Conservation (phyloP, 2,329 filamentous ascomycete genomes). For the Pestalotiopsis fici region DNA sequence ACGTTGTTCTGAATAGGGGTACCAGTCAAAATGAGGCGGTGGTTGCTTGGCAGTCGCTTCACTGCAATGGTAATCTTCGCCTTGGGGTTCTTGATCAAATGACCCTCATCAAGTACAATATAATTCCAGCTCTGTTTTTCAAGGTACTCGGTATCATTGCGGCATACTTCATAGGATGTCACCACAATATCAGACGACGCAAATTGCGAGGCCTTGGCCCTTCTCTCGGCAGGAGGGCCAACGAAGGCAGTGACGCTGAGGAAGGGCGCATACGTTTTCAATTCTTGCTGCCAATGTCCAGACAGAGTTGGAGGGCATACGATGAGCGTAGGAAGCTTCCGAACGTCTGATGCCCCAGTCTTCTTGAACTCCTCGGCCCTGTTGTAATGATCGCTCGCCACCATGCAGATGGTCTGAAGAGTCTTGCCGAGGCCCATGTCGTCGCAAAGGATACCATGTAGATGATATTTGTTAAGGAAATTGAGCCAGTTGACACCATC, state of each 20-base stretch:
- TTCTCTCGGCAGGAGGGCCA: slow-evolving; percentile 80
- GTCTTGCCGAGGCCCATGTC: slow-evolving; percentile 99
- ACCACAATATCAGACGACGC: slow-evolving; percentile 87
- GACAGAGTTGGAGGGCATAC: slow-evolving; percentile 95
- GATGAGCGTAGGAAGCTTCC: slow-evolving; percentile 85
- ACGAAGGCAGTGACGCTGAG: slow-evolving; percentile 88
- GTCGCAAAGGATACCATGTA: slow-evolving; percentile 97
- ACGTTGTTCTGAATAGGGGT: slow-evolving; percentile 99
- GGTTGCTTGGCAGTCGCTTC: slow-evolving; percentile 87
- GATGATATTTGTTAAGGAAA: slow-evolving; percentile 96
- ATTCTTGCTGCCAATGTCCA: slow-evolving; percentile 98
- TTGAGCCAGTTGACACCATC: slow-evolving; percentile 98
- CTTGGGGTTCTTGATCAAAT: slow-evolving; percentile 98
- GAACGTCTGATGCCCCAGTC: slow-evolving; percentile 75
- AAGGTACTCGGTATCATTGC: slow-evolving; percentile 89
- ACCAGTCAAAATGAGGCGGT: slow-evolving; percentile 92
- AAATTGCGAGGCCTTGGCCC: slow-evolving; percentile 68
- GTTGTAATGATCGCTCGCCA: slow-evolving; percentile 94
- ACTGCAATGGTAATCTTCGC: slow-evolving; percentile 94
- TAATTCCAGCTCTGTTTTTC: slow-evolving; percentile 93
- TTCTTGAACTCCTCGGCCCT: slow-evolving; percentile 87
- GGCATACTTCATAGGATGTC: slow-evolving; percentile 96
- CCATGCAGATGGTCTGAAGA: slow-evolving; percentile 94
- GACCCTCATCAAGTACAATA: slow-evolving; percentile 93
- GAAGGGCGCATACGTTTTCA: slow-evolving; percentile 94